Base-by-base conservation (phyloP, 345 rosid species). In the Excoecaria agallocha region DNA sequence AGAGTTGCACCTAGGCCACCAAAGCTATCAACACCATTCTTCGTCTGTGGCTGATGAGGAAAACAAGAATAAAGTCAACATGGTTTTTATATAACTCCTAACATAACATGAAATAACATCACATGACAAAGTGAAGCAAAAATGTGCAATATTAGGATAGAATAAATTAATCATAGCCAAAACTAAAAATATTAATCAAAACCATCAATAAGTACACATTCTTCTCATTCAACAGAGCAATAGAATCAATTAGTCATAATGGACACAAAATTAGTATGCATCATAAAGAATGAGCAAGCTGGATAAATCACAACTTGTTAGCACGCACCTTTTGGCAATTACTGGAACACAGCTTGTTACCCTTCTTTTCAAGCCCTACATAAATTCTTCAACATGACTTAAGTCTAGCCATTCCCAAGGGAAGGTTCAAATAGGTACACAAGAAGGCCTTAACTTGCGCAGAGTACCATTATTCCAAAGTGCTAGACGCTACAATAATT, bases 1-100 rank as follows among this genome's bases (percentile, higher is more conserved):
- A 96, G 84, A 60, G 99, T 93, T 85, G 99, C 99, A 77, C 99
- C 99, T 64, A 96, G 97, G 50, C 98, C 97, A 78, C 99, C 99
- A 80, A 96, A 96, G 88, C 95, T 93, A 81, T 96, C 84, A 71
- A 87, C 82, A 52, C 98, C 99, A 84, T 84, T 86, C 89, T 83
- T 89, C 51, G 97, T 72, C 58, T 89, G 97, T 19, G 98, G 99
- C 98, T 93, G 87, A 61, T 56, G 50, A 70, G 48, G 15, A 58
- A 24, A 57, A 43, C 54, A 30, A 62, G 8, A 62, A 22, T 4
- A 35, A 38, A 63, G 78, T 54, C 46, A 76, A 38, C 39, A 73
- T 22, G 45, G 68, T 71, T 64, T 45, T 56, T 41, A 37, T 6
- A 54, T 10, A 68, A 63, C 48, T 46, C 12, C 30, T 37, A 61